phyloP scores from a whole-genome alignment of 2,329 filamentous ascomycete genomes.

The Eurotiales sp. region DNA sequence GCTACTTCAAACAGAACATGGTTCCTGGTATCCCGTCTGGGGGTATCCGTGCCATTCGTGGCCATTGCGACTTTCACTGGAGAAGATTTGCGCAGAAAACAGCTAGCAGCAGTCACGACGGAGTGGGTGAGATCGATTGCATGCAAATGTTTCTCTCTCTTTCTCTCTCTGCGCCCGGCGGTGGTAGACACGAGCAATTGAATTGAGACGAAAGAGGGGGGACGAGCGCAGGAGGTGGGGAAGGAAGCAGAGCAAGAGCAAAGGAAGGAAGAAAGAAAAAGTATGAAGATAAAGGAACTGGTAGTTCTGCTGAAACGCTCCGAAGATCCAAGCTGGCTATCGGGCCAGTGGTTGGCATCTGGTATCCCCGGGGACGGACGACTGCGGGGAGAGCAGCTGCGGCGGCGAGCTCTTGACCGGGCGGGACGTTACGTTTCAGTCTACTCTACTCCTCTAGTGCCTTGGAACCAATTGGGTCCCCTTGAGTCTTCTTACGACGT shows the following conservation, averaged over 20 bases:
- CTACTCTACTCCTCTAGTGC: no score
- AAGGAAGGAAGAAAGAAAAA: conserved; percentile 10
- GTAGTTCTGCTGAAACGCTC: not conserved
- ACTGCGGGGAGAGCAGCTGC: not conserved
- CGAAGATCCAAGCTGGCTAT: not conserved
- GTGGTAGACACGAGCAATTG: not conserved
- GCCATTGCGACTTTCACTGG: conserved; percentile 51
- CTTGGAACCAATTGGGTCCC: no score
- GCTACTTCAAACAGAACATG: conserved; percentile 96
- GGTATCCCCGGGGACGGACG: conserved; percentile 8
- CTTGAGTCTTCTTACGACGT: no score
- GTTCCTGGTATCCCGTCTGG: conserved; percentile 75
- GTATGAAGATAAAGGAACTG: not conserved
- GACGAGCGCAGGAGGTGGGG: conserved; percentile 9
- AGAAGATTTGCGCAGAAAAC: not conserved
- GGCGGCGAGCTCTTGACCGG: no score
- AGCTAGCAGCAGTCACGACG: no score
- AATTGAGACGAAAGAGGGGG: conserved; percentile 7
- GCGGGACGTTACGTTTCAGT: no score
- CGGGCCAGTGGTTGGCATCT: not conserved
- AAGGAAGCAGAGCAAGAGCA: conserved; percentile 11
- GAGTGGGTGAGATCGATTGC: no score
- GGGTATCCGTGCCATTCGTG: conserved; percentile 61
- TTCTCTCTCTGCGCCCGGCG: not conserved
- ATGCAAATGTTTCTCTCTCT: no score